These are phyloP conservation scores for Wilhelminamyces savonicus DNA, from an alignment of 805 yeast species.

Conservation along the genomic window DNA sequence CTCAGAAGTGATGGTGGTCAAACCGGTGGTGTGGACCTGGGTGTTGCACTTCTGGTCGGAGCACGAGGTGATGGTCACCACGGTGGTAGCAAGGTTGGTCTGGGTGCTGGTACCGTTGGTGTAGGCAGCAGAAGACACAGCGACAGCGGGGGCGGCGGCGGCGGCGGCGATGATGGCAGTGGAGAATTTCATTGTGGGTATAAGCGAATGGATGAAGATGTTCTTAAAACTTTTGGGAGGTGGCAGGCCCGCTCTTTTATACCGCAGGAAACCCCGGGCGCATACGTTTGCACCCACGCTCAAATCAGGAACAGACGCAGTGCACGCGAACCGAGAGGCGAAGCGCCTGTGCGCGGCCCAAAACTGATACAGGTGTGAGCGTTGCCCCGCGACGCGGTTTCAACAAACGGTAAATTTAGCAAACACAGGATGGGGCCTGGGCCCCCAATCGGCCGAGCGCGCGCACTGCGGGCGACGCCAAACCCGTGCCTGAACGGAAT, in stretches of 20 bases:
- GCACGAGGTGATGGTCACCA: slow-evolving; percentile 33
- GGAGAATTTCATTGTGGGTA: slow-evolving; percentile 27
- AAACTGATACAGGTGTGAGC: too few species aligned
- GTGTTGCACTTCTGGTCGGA: slow-evolving; percentile 13
- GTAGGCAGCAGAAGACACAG: slow-evolving; percentile 20
- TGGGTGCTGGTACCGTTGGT: slow-evolving; percentile 11
- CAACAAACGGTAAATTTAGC: too few species aligned
- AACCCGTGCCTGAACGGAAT: too few species aligned
- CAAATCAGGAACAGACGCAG: slow-evolving; percentile 8
- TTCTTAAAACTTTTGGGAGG: slow-evolving; percentile 9
- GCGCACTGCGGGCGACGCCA: too few species aligned
- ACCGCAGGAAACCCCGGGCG: too few species aligned
- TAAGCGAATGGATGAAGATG: slow-evolving; percentile 5
- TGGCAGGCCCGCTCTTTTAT: too few species aligned
- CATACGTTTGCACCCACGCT: too few species aligned
- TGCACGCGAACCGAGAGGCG: too few species aligned
- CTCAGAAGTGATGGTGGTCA: slow-evolving; percentile 28
- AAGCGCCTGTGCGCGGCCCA: too few species aligned
- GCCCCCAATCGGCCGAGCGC: too few species aligned
- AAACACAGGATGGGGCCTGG: too few species aligned
- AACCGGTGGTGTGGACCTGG: slow-evolving; percentile 22
- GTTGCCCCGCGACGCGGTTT: too few species aligned
- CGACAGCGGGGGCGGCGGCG: slow-evolving; percentile 20
- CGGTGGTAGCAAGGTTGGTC: slow-evolving; percentile 14
- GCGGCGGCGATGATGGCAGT: slow-evolving; percentile 18